These are phyloP conservation scores for Trichosanthes cucumerina DNA, from an alignment of 306 rosid species.

Conservation along the genomic window DNA sequence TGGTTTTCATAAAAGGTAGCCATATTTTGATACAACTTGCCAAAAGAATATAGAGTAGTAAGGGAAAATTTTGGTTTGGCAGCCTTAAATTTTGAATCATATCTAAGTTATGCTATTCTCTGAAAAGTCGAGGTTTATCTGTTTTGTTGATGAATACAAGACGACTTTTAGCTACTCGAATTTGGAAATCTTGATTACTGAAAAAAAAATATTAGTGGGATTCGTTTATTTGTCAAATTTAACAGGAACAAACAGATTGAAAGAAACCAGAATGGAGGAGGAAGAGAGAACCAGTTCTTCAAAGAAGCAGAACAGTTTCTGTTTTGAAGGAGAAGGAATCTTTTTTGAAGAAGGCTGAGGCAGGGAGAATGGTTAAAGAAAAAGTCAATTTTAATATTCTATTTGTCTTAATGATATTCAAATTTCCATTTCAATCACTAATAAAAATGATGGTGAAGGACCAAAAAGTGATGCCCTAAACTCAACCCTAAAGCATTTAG, in stretches of 20 bases:
- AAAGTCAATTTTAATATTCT: not conserved
- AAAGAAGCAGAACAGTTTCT: not conserved
- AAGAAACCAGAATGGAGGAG: not conserved
- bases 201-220: not conserved
- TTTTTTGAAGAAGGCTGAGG: not conserved
- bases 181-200: not conserved
- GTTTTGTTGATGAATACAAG: not conserved
- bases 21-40: constrained; percentile 2
- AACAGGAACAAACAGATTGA: not conserved
- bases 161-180: not conserved
- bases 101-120: constrained; percentile 4
- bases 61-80: not conserved
- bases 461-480: not conserved
- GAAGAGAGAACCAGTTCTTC: not conserved
- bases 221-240: not conserved
- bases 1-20: not conserved
- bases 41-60: not conserved
- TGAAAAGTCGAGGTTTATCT: not conserved
- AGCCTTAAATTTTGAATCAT: not conserved
- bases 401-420: not conserved
- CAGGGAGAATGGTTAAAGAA: not conserved
- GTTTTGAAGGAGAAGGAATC: not conserved
- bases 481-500: not conserved
- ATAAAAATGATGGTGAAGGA: not conserved
- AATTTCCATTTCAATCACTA: not conserved